Evolutionary conservation across 768 basidiomycete genomes (phyloP).

Genomic region (Psilocybe cubensis): DNA sequence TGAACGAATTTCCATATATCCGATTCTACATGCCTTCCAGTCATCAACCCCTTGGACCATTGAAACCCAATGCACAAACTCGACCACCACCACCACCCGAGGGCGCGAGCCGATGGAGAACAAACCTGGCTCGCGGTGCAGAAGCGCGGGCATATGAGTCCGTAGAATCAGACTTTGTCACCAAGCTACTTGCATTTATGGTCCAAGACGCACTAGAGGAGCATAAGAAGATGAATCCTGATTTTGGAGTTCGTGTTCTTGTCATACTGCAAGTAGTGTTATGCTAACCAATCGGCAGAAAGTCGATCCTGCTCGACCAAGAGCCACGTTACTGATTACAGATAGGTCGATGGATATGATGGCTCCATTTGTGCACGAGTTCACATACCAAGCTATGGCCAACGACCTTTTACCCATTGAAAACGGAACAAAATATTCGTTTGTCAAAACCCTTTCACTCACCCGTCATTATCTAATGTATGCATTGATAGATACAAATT

Average conservation of each 20-base stretch:
- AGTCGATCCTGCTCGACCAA: slow-evolving; percentile 64
- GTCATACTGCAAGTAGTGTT: too few species aligned
- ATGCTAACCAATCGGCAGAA: slow-evolving; percentile 42
- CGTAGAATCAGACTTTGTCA: slow-evolving; percentile 75
- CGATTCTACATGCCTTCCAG: slow-evolving; percentile 89
- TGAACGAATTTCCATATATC: slow-evolving; percentile 92
- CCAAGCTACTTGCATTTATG: slow-evolving; percentile 83
- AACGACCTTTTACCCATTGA: slow-evolving; percentile 92
- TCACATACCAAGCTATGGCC: slow-evolving; percentile 99
- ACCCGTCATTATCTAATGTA: not conserved
- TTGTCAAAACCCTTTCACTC: slow-evolving; percentile 32
- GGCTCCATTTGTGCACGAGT: slow-evolving; percentile 93
- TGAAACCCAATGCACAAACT: slow-evolving; percentile 68
- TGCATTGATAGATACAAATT: slow-evolving; percentile 77
- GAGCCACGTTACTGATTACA: slow-evolving; percentile 86
- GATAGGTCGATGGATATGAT: slow-evolving; percentile 96
- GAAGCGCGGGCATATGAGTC: slow-evolving; percentile 70
- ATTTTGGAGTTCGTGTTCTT: slow-evolving; percentile 74
- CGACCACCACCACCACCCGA: slow-evolving; percentile 71
- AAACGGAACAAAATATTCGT: slow-evolving; percentile 88
- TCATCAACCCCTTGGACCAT: slow-evolving; percentile 83
- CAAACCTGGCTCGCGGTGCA: slow-evolving; percentile 75
- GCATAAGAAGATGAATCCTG: slow-evolving; percentile 81
- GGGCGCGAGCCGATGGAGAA: slow-evolving; percentile 73
- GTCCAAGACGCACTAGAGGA: slow-evolving; percentile 87